phyloP scores from a whole-genome alignment of 139 green algal genomes.

The Chlorella sorokiniana region DNA sequence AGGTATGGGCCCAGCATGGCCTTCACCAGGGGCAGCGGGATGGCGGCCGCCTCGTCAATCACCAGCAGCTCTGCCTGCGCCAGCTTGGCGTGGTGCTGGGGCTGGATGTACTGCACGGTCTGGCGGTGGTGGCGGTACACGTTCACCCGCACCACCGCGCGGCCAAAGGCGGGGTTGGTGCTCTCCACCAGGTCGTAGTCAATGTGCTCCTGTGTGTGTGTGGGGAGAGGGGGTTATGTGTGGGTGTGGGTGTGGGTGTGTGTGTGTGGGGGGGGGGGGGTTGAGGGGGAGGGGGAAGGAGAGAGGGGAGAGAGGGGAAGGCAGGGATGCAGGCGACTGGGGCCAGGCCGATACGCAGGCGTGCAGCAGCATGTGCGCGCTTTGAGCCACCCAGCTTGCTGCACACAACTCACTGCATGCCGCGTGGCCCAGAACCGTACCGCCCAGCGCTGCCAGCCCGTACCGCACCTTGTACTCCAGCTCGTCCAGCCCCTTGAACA shows the following conservation, averaged over 20 bases:
- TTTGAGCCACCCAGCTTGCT: too few relatives aligned
- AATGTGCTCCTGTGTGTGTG: slow-evolving; percentile 85
- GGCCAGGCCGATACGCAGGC: too few relatives aligned
- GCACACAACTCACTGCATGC: not conserved
- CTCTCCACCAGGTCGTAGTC: slow-evolving; percentile 97
- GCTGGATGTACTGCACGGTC: slow-evolving; percentile 91
- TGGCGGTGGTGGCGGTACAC: slow-evolving; percentile 90
- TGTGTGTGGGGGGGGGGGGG: not conserved
- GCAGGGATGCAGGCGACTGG: too few relatives aligned
- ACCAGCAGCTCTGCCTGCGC: slow-evolving; percentile 95
- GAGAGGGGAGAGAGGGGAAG: not conserved
- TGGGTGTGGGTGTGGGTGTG: not conserved
- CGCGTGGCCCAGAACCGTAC: not conserved
- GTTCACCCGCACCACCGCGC: slow-evolving; percentile 93
- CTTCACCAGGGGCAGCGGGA: slow-evolving; percentile 94
- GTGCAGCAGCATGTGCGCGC: too few relatives aligned
- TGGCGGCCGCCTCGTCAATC: slow-evolving; percentile 97
- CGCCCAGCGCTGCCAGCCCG: not conserved
- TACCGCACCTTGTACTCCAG: slow-evolving; percentile 79
- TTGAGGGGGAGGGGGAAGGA: not conserved
- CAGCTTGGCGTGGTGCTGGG: slow-evolving; percentile 85
- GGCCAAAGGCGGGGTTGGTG: slow-evolving; percentile 90
- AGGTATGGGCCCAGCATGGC: slow-evolving; percentile 95
- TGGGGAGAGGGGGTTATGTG: not conserved
- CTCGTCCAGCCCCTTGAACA: slow-evolving; percentile 91